Evolutionary conservation across 2,329 filamentous ascomycete species (phyloP), one percentile per base, ranked within the genome.

Genomic region (Claviceps sp.): DNA sequence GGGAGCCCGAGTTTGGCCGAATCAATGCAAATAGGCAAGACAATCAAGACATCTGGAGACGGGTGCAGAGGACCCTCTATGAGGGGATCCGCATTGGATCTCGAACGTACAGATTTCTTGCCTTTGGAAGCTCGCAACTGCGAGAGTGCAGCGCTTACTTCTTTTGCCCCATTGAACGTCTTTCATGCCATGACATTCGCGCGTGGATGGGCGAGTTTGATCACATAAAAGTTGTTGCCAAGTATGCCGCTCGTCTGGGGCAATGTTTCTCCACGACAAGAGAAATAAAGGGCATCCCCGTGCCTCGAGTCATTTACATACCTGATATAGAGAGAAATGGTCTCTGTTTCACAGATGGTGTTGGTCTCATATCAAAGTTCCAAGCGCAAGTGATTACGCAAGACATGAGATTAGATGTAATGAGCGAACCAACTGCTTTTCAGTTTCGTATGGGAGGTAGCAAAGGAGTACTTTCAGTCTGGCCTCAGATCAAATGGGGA

Each of bases 211-310:
- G 93, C 0, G 71, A 85, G 14, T 95, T 98, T 60, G 75, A 74
- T 14, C 79, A 88, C 55, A 96, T 96, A 65, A 80, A 76, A 51
- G 78, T 85, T 26, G 78, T 95, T n/a, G 90, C 91, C 34, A 96
- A 95, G 61, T 87, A 90, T 63, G 86, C 88, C 47, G 88, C 93
- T 29, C 80, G 93, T 29, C 72, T 97, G 17, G 93, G 93, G 0
- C 93, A 97, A 66, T 96, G 90, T 63, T 96, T 98, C 63, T 96
- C 93, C 0, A 96, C 91, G 0, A 98, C 93, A 0, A 74, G 86
- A 54, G 82, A 85, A 11, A 82, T 95, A 43, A 75, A 73, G 29
- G 76, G 80, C 16, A 79, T 82, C 22, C 76, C 74, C 0, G 78
- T 84, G 6, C 78, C 78, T 0, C 71, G 74, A 1, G 71, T 78